These are phyloP conservation scores for Rehmannia glutinosa DNA, from an alignment of 257 asterid genomes.

Conservation along the genomic window DNA sequence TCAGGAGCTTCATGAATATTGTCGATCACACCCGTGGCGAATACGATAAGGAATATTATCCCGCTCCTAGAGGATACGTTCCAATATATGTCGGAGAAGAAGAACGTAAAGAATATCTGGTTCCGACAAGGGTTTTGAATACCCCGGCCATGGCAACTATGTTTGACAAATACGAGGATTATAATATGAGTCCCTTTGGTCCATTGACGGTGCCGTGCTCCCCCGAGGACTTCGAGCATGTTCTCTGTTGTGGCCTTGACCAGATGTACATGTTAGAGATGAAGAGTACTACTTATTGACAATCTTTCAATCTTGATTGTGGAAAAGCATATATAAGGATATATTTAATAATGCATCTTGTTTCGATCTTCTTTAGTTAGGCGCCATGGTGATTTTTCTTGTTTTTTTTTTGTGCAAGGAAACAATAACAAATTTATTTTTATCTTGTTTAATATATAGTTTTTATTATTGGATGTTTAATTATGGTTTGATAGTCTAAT, in stretches of 20 bases:
- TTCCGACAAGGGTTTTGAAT: not conserved
- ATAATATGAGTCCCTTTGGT: not conserved
- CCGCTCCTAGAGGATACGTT: not conserved
- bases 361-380: too few relatives aligned
- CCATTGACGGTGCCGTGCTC: not conserved
- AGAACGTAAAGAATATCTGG: not conserved
- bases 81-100: constrained; percentile 4
- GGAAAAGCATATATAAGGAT: too few relatives aligned
- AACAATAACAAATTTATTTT: too few relatives aligned
- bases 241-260: not conserved
- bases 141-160: not conserved
- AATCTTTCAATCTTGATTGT: not conserved
- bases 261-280: not conserved
- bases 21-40: too few relatives aligned
- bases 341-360: too few relatives aligned
- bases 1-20: too few relatives aligned
- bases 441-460: too few relatives aligned
- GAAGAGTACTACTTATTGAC: not conserved
- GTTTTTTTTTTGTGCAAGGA: too few relatives aligned
- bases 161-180: not conserved
- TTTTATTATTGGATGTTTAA: too few relatives aligned
- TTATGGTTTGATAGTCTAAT: too few relatives aligned
- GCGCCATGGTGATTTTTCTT: too few relatives aligned
- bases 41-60: too few relatives aligned
- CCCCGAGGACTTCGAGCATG: not conserved